A percentile compares a stretch with the other conserved stretches of the same genome.
Conservation (phyloP, 805 yeast species). For the Candida ulmi region DNA sequence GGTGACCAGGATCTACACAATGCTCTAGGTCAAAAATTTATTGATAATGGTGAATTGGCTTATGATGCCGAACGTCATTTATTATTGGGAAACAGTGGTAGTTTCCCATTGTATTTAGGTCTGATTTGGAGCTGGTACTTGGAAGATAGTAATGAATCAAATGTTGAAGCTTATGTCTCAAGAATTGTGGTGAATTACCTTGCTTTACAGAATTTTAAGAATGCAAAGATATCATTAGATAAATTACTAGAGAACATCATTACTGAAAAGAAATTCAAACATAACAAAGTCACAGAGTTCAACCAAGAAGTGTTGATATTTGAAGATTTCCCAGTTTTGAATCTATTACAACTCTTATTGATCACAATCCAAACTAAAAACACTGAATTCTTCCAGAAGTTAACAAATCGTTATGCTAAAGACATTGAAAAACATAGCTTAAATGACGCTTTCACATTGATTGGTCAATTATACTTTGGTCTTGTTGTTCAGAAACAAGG, state of each 20-base stretch:
- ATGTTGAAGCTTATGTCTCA: conserved; percentile 30
- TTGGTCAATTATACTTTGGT: conserved; percentile 61
- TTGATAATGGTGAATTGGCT: conserved; percentile 39
- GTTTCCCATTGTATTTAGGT: conserved; percentile 39
- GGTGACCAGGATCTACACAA: conserved; percentile 79
- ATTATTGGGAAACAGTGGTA: conserved; percentile 51
- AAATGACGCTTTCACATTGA: conserved; percentile 39
- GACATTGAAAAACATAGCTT: conserved; percentile 31
- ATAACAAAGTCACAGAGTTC: conserved; percentile 24
- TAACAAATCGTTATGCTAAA: conserved; percentile 44
- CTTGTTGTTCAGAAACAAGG: conserved; percentile 46
- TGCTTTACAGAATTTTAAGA: conserved; percentile 58
- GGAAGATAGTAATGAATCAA: conserved; percentile 20
- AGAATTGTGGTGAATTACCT: conserved; percentile 76
- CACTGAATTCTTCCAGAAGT: conserved; percentile 46
- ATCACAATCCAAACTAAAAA: conserved; percentile 50
- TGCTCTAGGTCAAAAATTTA: conserved; percentile 62
- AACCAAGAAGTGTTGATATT: conserved; percentile 31
- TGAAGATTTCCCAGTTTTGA: conserved; percentile 42
- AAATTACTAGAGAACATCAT: conserved; percentile 30
- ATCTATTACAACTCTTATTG: conserved; percentile 65
- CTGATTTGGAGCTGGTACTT: conserved; percentile 41
- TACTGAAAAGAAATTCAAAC: conserved; percentile 17
- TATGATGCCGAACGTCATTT: conserved; percentile 72
- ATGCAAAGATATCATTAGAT: conserved; percentile 39